Evolutionary conservation across 2,329 filamentous ascomycete species (phyloP), one percentile per base, ranked within the genome.

Genomic region (Neopestalotiopsis sp.): DNA sequence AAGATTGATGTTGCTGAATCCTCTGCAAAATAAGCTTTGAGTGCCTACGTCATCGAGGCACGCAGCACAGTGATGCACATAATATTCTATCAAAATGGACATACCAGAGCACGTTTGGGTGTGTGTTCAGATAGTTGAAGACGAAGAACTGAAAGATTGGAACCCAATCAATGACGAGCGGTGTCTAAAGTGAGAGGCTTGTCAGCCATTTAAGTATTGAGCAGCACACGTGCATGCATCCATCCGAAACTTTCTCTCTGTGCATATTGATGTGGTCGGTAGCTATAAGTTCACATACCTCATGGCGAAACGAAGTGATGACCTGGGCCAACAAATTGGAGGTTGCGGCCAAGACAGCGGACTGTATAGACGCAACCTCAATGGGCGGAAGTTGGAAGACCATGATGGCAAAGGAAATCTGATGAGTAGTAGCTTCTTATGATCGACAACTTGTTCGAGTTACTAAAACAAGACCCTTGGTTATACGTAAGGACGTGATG

Each of bases 31-130:
- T 20, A n/a, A 13, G 24, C 56, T 24, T 30, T 5, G 10, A 20
- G 12, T 59, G 24, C 24, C 4, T 32, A 14, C 30, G 12, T 59
- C 24, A 30, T 28, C 20, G 10, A 17, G 17, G 10, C 59, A 34
- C 38, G 17, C 1, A 20, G 6, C 4, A 1, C 13, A 12, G 14
- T 13, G 59, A 61, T 7, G 9, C 10, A 38, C 7, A 61, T 24
- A 1, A 20, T 17, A 4, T 24, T 52, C 7, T 20, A 72, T 38
- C 34, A 38, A 38, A 28, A 28, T 28, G 24, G 24, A 79, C 82
- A 74, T 79, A 90, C 94, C 94, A 97, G 74, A 93, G 78, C 77
- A 94, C 93, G 81, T 98, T 98, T 59, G 92, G 92, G 2, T 94
- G 94, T 56, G 91, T 92, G 79, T 87, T 91, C 69, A 97, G 77